Evolutionary conservation across 495 filamentous ascomycete species (phyloP).

Genomic region (Parathielavia appendiculata): DNA sequence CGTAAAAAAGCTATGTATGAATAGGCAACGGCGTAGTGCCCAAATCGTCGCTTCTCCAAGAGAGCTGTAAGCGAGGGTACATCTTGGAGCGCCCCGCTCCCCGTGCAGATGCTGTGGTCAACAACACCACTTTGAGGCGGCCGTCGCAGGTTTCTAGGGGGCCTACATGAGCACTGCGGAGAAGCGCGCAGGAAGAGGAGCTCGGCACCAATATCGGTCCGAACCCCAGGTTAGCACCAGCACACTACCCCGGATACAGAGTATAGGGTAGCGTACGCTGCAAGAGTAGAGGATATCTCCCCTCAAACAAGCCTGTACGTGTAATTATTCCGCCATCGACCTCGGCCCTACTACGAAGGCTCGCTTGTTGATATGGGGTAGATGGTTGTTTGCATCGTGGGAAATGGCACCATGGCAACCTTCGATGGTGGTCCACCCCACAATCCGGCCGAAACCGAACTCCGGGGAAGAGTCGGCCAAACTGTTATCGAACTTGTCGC

Average conservation of each 20-base stretch:
- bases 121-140: not conserved
- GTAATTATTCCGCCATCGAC: not conserved
- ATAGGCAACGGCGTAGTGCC: too few relatives aligned
- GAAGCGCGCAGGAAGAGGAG: not conserved
- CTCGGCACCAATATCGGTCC: slow-evolving; percentile 10
- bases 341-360: slow-evolving; percentile 15
- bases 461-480: slow-evolving; percentile 1
- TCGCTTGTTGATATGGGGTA: not conserved
- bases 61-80: slow-evolving; percentile 6
- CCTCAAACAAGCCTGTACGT: not conserved
- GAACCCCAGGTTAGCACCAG: slow-evolving; percentile 3
- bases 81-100: not conserved
- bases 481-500: not conserved
- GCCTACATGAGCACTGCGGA: slow-evolving; percentile 7
- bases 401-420: not conserved
- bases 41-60: not conserved
- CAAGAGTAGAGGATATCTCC: not conserved
- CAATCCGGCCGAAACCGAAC: slow-evolving; percentile 1
- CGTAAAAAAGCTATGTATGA: too few relatives aligned
- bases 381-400: not conserved
- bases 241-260: too few relatives aligned
- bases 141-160: not conserved
- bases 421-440: not conserved
- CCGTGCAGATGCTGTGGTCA: not conserved
- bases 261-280: not conserved